These are phyloP conservation scores for Trametes sp. DNA, from an alignment of 1,284 basidiomycete genomes.

Conservation along the genomic window DNA sequence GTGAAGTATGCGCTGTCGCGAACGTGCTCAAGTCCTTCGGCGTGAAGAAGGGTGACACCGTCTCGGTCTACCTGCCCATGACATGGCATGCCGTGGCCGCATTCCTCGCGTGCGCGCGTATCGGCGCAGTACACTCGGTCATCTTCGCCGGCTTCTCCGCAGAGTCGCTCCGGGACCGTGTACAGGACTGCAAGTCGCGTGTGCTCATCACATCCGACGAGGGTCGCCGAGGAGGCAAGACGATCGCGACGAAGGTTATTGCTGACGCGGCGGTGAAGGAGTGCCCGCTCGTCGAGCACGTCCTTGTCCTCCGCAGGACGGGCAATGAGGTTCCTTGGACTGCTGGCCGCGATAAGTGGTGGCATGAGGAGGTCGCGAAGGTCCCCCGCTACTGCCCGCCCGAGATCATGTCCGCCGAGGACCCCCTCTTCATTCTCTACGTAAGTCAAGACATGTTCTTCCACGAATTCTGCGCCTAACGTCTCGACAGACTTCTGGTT, in stretches of 20 bases:
- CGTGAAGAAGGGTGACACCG: conserved; percentile 96
- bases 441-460: conserved; percentile 54
- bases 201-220: conserved; percentile 98
- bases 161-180: conserved; percentile 95
- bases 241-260: conserved; percentile 95
- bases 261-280: conserved; percentile 93
- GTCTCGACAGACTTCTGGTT: conserved; percentile 82
- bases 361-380: conserved; percentile 90
- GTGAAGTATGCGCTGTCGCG: conserved; percentile 89
- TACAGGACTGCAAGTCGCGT: conserved; percentile 88
- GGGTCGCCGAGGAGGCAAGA: conserved; percentile 92
- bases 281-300: conserved; percentile 89
- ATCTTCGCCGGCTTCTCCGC: conserved; percentile 98
- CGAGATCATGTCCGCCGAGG: conserved; percentile 89
- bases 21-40: conserved; percentile 93
- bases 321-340: conserved; percentile 87
- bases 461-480: conserved; percentile 14
- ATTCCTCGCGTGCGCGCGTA: conserved; percentile 96
- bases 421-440: conserved; percentile 98
- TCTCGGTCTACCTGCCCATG: conserved; percentile 91
- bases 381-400: conserved; percentile 92
- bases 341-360: conserved; percentile 93
- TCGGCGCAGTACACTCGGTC: conserved; percentile 98
- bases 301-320: conserved; percentile 90
- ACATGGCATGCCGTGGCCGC: conserved; percentile 94